These are phyloP conservation scores for Ilyonectria mors-panacis DNA, from an alignment of 2,329 filamentous ascomycete genomes.

Conservation along the genomic window DNA sequence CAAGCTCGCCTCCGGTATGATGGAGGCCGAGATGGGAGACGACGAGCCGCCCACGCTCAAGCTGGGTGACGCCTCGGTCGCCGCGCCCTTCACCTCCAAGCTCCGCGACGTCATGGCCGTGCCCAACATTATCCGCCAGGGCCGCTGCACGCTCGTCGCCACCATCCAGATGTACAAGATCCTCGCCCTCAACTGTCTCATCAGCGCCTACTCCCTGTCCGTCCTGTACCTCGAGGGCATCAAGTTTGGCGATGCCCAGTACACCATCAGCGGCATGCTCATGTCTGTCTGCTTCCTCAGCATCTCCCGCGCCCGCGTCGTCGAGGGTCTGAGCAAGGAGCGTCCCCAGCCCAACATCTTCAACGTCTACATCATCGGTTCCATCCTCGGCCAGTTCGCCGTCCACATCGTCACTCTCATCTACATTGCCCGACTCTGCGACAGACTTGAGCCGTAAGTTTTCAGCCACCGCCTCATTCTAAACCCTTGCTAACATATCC, in stretches of 20 bases:
- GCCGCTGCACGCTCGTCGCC: conserved; percentile 95
- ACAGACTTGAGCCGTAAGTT: conserved; percentile 86
- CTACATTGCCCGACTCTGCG: conserved; percentile 92
- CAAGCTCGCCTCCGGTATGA: conserved; percentile 87
- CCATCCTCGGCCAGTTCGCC: conserved; percentile 96
- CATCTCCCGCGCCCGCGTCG: conserved; percentile 96
- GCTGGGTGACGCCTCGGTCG: conserved; percentile 96
- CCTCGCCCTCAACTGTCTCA: conserved; percentile 95
- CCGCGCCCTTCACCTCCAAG: conserved; percentile 97
- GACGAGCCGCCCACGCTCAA: conserved; percentile 96
- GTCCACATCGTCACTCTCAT: conserved; percentile 95
- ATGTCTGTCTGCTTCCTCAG: conserved; percentile 99
- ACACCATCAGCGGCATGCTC: conserved; percentile 98
- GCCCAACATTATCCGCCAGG: conserved; percentile 98
- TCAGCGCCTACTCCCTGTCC: conserved; percentile 96
- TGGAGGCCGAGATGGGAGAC: conserved; percentile 90
- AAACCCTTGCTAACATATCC: conserved; percentile 44
- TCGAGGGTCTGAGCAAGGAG: conserved; percentile 96
- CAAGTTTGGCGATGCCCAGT: conserved; percentile 98
- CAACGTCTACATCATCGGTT: conserved; percentile 98
- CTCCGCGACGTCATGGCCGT: conserved; percentile 96
- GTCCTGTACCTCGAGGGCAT: conserved; percentile 98
- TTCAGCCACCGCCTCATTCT: neutral
- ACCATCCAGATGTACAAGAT: conserved; percentile 99
- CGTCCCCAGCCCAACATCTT: conserved; percentile 99